These are phyloP conservation scores for Colletotrichum tropicale DNA, from an alignment of 2,329 filamentous ascomycete species.

Conservation along the genomic window DNA sequence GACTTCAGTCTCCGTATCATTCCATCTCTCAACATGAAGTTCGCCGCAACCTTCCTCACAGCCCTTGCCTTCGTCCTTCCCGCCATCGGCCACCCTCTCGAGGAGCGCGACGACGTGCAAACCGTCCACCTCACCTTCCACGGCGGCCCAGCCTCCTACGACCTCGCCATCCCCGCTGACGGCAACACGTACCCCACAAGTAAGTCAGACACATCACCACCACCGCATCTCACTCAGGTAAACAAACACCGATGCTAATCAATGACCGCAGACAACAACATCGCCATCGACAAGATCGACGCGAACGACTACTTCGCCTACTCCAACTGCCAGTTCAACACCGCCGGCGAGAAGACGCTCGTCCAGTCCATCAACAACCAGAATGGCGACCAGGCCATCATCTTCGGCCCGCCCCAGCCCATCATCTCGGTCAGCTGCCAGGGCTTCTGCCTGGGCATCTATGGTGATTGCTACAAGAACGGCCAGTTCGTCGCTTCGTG, in stretches of 20 bases:
- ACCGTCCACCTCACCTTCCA: constrained; percentile 49
- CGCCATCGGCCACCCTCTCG: neutral
- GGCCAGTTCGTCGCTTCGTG: constrained; percentile 42
- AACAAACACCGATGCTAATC: neutral
- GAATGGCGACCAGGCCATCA: constrained; percentile 42
- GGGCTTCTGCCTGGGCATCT: constrained; percentile 45
- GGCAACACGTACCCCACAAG: constrained; percentile 40
- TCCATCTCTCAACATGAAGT: constrained; percentile 23
- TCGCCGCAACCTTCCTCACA: neutral
- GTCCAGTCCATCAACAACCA: constrained; percentile 29
- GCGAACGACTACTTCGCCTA: constrained; percentile 47
- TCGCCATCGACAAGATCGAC: constrained; percentile 44
- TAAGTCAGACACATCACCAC: constrained; percentile 22
- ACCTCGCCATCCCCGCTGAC: constrained; percentile 45
- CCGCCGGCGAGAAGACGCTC: constrained; percentile 34
- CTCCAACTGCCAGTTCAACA: constrained; percentile 47
- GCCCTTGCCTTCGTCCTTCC: constrained; percentile 8
- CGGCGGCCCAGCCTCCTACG: constrained; percentile 44
- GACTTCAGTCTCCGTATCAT: neutral
- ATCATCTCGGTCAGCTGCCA: constrained; percentile 46
- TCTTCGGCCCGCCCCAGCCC: constrained; percentile 48
- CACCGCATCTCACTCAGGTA: neutral
- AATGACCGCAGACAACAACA: constrained; percentile 36
- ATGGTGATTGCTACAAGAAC: constrained; percentile 40
- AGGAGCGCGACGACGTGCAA: constrained; percentile 34